These are phyloP conservation scores for Rhododendron molle DNA, from an alignment of 148 eudicot species.

Conservation along the genomic window DNA sequence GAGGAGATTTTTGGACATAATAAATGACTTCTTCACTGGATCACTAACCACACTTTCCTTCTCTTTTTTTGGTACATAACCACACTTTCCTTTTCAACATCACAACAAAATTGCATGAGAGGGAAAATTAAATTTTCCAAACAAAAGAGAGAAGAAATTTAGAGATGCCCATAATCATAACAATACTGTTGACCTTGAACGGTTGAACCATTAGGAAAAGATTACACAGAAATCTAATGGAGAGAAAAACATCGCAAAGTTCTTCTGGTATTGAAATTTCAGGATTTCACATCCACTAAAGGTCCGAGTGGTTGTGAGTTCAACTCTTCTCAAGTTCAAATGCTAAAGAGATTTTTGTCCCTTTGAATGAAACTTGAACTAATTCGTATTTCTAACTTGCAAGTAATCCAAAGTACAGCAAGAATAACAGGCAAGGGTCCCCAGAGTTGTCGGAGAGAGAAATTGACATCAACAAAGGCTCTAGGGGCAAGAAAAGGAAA, in stretches of 20 bases:
- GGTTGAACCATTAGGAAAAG: not conserved
- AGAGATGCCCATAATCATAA: constrained; percentile 1
- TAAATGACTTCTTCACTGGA: not conserved
- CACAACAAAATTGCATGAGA: not conserved
- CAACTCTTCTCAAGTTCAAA: constrained; percentile 10
- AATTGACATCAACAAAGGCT: constrained; percentile 18
- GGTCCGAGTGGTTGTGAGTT: constrained; percentile 26
- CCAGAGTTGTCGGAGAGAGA: constrained; percentile 28
- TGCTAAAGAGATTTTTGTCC: constrained; percentile 10
- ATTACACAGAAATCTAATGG: not conserved
- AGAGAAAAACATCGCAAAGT: constrained; percentile 19
- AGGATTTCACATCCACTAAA: constrained; percentile 30
- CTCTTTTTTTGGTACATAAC: not conserved
- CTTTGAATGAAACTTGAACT: constrained; percentile 9
- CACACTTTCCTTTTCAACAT: not conserved
- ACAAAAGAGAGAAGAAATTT: not conserved
- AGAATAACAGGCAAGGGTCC: constrained; percentile 36
- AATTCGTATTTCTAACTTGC: constrained; percentile 2
- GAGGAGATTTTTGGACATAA: not conserved
- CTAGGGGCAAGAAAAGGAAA: constrained; percentile 17
- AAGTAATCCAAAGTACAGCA: constrained; percentile 17
- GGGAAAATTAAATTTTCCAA: not conserved
- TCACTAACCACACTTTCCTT: not conserved
- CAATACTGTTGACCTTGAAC: constrained; percentile 1
- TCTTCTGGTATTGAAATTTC: constrained; percentile 29